These are phyloP conservation scores for Massarina eburnea DNA, from an alignment of 2,329 filamentous ascomycete species.

Conservation along the genomic window DNA sequence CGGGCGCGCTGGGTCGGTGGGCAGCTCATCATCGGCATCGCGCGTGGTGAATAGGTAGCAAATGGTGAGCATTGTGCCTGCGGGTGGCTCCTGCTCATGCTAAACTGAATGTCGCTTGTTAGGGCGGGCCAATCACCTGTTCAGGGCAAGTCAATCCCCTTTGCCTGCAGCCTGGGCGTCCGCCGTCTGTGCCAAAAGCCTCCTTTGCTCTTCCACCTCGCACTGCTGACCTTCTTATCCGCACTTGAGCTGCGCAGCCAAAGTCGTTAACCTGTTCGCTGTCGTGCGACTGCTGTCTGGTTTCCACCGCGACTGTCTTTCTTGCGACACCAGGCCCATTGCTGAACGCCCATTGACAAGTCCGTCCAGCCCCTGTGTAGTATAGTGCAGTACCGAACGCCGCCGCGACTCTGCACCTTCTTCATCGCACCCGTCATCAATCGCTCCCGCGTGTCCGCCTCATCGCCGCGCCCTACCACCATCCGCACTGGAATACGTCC, in stretches of 20 bases:
- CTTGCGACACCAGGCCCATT: background rate
- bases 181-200: constrained; percentile 5
- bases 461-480: no score
- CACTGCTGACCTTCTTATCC: constrained; percentile 12
- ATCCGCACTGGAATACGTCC: no score
- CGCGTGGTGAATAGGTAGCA: no score
- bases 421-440: no score
- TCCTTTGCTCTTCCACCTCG: constrained; percentile 4
- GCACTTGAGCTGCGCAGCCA: constrained; percentile 15
- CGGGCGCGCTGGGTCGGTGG: background rate
- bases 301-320: no score
- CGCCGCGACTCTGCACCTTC: no score
- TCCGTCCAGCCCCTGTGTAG: no score
- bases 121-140: background rate
- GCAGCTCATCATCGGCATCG: background rate
- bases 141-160: background rate
- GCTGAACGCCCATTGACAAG: no score
- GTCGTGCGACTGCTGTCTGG: background rate
- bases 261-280: constrained; percentile 3
- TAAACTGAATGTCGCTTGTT: background rate
- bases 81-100: background rate
- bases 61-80: no score
- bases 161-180: background rate
- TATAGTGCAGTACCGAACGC: no score
- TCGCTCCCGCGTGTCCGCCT: no score